Base-by-base conservation (phyloP, 1,139 yeast species). In the Candida sp. region DNA sequence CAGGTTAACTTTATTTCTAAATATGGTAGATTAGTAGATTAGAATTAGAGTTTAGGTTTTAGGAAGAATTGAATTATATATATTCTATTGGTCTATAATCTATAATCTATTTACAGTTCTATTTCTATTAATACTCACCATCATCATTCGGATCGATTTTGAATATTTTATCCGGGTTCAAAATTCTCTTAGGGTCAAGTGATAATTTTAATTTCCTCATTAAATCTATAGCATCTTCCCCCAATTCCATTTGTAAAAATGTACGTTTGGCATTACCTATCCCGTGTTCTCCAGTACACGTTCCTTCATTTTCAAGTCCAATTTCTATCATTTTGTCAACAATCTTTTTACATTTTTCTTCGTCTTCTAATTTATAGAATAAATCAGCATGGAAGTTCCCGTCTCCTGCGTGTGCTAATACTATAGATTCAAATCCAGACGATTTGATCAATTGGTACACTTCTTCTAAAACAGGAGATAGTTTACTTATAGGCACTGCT, bases 311-410 rank as follows among this genome's bases (percentile, higher is more conserved):
- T 3, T 50, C 59, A n/a, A 73, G 54, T 0, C 76, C 77, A 2
- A 70, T 48, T 37, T 61, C 53, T 55, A 70, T 70, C 72, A 73
- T 70, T 43, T 62, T 41, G 39, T 69, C 58, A 5, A 72, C 66
- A 15, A 72, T 53, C 9, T 45, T 45, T 41, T 63, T 70, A 43
- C 68, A 64, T 44, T 61, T 52, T 5, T 54, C 53, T 43, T 63
- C 61, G 45, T 79, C 73, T 9, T 75, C 77, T 6, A 74, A 74
- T 38, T 76, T 76, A 64, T 84, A 87, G 44, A 85, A 73, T 34
- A 88, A 68, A 52, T 86, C 83, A 3, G 91, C 85, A 58, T 89
- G 97, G 72, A 87, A 87, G 59, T 89, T 89, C 43, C 96, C 95
- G 58, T 87, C 96, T 4, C 95, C 96, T 8, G 88, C 96, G 63